Evolutionary conservation across 345 rosid species (phyloP).

Genomic region (Ceriops zippeliana): DNA sequence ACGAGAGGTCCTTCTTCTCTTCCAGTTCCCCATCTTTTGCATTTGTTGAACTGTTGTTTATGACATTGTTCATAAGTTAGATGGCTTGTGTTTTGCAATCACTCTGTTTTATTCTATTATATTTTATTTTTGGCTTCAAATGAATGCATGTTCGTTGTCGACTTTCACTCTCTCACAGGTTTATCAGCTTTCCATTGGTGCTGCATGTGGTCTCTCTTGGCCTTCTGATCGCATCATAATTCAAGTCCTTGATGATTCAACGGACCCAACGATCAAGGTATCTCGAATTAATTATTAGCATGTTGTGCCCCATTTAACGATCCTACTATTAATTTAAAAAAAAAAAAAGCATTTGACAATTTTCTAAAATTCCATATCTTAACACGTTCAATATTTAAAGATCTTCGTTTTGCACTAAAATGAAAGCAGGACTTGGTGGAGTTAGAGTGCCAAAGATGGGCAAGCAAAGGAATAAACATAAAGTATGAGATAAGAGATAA

Average conservation of each 20-base stretch:
- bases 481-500: slow-evolving; percentile 81
- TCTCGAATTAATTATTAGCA: not conserved
- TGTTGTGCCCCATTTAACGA: not conserved
- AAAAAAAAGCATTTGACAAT: not conserved
- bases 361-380: not conserved
- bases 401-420: slow-evolving; percentile 9
- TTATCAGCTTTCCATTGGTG: slow-evolving; percentile 82
- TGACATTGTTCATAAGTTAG: too few species aligned
- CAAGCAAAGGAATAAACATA: slow-evolving; percentile 89
- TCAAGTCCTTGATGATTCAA: slow-evolving; percentile 95
- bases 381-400: not conserved
- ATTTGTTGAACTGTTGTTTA: too few species aligned
- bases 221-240: slow-evolving; percentile 82
- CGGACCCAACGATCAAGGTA: slow-evolving; percentile 83
- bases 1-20: slow-evolving; percentile 58
- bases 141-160: not conserved
- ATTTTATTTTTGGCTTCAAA: not conserved
- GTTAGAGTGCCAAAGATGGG: slow-evolving; percentile 90
- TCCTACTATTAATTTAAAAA: not conserved
- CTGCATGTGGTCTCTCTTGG: slow-evolving; percentile 97
- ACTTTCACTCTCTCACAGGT: slow-evolving; percentile 44
- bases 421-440: slow-evolving; percentile 67
- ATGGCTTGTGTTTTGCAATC: too few species aligned
- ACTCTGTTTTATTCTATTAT: too few species aligned
- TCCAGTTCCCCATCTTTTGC: not conserved